These are phyloP conservation scores for Alternaria arborescens DNA, from an alignment of 2,329 filamentous ascomycete genomes.

Conservation along the genomic window DNA sequence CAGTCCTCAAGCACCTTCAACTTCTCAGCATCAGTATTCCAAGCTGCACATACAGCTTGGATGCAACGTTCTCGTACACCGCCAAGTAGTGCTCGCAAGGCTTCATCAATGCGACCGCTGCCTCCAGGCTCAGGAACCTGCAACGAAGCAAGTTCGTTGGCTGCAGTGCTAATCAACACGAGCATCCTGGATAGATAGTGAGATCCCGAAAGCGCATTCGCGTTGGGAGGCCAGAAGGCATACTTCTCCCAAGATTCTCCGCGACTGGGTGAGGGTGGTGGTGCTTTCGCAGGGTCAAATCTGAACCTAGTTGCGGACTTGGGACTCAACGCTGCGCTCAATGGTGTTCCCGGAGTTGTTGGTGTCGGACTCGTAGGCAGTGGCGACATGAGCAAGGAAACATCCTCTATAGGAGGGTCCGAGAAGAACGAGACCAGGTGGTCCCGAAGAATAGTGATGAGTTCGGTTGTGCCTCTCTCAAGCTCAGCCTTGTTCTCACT, in stretches of 20 bases:
- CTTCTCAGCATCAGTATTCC: slow-evolving; percentile 92
- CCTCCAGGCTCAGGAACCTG: slow-evolving; percentile 67
- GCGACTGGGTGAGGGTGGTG: slow-evolving; percentile 74
- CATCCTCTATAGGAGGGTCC: slow-evolving; percentile 87
- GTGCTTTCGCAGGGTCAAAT: slow-evolving; percentile 79
- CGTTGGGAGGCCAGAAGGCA: slow-evolving; percentile 94
- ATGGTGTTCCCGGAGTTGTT: slow-evolving; percentile 67
- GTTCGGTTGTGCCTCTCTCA: slow-evolving; percentile 78
- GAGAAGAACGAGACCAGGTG: slow-evolving; percentile 83
- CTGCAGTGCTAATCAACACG: slow-evolving; percentile 82
- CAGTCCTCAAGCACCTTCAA: slow-evolving; percentile 94
- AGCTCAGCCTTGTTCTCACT: slow-evolving; percentile 74
- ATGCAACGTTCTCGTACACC: slow-evolving; percentile 84
- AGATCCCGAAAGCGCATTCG: slow-evolving; percentile 90
- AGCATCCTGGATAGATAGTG: slow-evolving; percentile 87
- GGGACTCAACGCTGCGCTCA: slow-evolving; percentile 64
- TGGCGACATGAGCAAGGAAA: slow-evolving; percentile 86
- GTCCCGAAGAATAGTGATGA: slow-evolving; percentile 84
- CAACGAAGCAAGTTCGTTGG: slow-evolving; percentile 83
- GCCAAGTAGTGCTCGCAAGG: slow-evolving; percentile 77
- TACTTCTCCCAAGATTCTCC: slow-evolving; percentile 93
- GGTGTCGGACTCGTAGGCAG: slow-evolving; percentile 70
- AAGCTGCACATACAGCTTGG: slow-evolving; percentile 84
- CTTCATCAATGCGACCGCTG: slow-evolving; percentile 66
- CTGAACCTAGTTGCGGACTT: slow-evolving; percentile 77